phyloP scores from a whole-genome alignment of 2,329 filamentous ascomycete genomes.

The Periconia sp. region DNA sequence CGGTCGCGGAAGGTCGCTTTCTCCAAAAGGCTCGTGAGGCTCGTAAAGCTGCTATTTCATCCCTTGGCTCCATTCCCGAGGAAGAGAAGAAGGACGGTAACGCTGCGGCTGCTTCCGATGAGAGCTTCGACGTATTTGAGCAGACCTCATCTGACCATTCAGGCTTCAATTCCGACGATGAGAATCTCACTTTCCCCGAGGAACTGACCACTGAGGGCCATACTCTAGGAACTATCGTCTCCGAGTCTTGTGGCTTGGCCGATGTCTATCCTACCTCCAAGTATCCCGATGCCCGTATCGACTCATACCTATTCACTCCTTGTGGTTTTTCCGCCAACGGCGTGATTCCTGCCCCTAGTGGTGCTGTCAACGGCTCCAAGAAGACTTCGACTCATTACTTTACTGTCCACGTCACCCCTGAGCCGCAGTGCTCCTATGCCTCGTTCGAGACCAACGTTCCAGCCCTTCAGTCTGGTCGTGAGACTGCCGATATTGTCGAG shows the following conservation, averaged over 20 bases:
- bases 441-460: constrained; percentile 99
- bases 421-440: constrained; percentile 95
- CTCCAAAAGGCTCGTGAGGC: constrained; percentile 67
- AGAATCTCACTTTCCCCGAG: constrained; percentile 62
- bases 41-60: constrained; percentile 61
- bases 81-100: constrained; percentile 50
- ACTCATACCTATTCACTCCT: constrained; percentile 93
- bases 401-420: constrained; percentile 96
- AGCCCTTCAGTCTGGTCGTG: constrained; percentile 80
- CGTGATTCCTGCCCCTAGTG: constrained; percentile 75
- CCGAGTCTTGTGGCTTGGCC: constrained; percentile 83
- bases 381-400: constrained; percentile 73
- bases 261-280: constrained; percentile 83
- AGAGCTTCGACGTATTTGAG: constrained; percentile 78
- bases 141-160: constrained; percentile 67
- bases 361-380: constrained; percentile 49
- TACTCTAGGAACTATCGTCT: constrained; percentile 87
- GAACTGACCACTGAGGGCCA: constrained; percentile 91
- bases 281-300: constrained; percentile 91
- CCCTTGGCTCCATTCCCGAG: constrained; percentile 62
- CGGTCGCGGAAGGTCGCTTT: constrained; percentile 81
- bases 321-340: constrained; percentile 98
- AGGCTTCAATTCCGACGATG: constrained; percentile 60
- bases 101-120: constrained; percentile 52
- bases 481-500: constrained; percentile 87